Evolutionary conservation across 805 yeast genomes (phyloP), one percentile per base, ranked within the genome.

Genomic region (Cyberlindnera galapagoensis): DNA sequence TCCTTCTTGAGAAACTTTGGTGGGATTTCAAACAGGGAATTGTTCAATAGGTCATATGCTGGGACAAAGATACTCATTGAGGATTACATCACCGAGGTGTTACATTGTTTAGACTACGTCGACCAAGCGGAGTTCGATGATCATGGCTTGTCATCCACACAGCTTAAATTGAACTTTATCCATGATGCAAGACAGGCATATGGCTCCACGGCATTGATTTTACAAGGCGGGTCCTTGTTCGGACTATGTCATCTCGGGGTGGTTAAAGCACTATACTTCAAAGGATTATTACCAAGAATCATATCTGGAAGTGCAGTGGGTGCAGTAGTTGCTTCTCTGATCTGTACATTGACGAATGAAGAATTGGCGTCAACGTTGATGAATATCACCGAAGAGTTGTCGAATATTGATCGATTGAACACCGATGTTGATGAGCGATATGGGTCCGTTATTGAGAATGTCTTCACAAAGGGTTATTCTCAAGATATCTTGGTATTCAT

Each of bases 221-320:
- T 92, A 17, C 97, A 92, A 57, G 98, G 98, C 18, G 97, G 98
- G 3, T 82, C 97, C 0, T 60, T 92, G 15, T 92, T 90, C 60
- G 97, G 98, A 0, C 62, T 92, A 40, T 88, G 95, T 48, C 98
- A 92, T 56, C 53, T 92, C 21, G 98, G 98, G 2, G 95, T 88
- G 2, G 83, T 90, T 7, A 80, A 81, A 41, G 90, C 92, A 0
- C 63, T 92, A n/a, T 72, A 80, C 39, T 69, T 71, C 42, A 76
- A 80, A 41, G 80, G 82, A 1, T 59, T 88, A 23, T 62, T 92
- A 31, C 98, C 98, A 0, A 62, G 81, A 25, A 82, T 92, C 3
- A 75, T 90, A 15, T 83, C 90, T 6, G 98, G 98, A 0, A 81
- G 88, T 36, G 92, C 96, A 0, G 82, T 86, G 39, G 98, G 98